phyloP scores from a whole-genome alignment of 495 filamentous ascomycete species.

The Neurospora sp. region DNA sequence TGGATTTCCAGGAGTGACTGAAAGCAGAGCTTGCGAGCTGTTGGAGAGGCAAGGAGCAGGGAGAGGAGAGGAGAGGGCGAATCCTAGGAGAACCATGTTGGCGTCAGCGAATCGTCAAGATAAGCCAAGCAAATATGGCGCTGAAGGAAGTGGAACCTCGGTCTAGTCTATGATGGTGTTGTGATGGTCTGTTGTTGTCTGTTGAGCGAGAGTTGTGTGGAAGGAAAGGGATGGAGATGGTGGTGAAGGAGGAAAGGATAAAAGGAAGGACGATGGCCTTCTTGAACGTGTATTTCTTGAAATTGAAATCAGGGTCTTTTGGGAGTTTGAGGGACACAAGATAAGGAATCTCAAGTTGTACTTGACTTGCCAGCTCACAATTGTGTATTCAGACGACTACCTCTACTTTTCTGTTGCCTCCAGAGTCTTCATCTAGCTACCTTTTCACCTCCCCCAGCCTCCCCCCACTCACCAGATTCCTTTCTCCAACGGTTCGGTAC shows the following conservation, averaged over 20 bases:
- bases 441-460: background rate
- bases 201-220: background rate
- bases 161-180: background rate
- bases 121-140: background rate
- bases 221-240: background rate
- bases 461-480: background rate
- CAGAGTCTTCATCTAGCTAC: background rate
- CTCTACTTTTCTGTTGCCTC: background rate
- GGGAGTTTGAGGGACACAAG: background rate
- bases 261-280: background rate
- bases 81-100: background rate
- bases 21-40: background rate
- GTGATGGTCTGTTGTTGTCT: background rate
- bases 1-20: background rate
- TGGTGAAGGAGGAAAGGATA: background rate
- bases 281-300: background rate
- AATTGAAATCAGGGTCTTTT: background rate
- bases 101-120: background rate
- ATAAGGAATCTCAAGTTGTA: background rate
- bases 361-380: background rate
- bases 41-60: background rate
- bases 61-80: background rate
- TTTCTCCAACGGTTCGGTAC: background rate
- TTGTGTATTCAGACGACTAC: background rate
- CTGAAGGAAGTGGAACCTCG: background rate